Evolutionary conservation across 768 basidiomycete genomes (phyloP).

Genomic region (Candolleomyces aberdarensis): DNA sequence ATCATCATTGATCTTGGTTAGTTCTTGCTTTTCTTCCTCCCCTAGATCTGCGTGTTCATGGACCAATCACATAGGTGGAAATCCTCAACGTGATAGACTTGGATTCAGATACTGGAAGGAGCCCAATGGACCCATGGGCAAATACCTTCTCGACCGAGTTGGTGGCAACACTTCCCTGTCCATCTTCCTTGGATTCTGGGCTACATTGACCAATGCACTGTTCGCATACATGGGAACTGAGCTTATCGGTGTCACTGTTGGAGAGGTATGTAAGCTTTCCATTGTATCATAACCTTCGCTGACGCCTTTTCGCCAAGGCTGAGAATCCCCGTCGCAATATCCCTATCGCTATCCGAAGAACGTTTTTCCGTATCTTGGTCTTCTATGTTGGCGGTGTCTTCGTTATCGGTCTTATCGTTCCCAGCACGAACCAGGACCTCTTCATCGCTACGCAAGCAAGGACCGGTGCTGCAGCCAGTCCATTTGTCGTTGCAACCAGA

Average conservation of each 20-base stretch:
- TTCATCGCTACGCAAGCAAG: constrained; percentile 44
- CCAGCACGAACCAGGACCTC: constrained; percentile 50
- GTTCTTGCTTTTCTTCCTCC: constrained; percentile 23
- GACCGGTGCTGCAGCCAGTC: constrained; percentile 57
- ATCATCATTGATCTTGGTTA: constrained; percentile 65
- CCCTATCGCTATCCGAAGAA: constrained; percentile 61
- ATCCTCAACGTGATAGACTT: constrained; percentile 43
- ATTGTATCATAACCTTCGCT: not conserved
- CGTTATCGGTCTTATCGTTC: constrained; percentile 69
- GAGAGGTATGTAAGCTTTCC: constrained; percentile 28
- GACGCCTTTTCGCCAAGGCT: constrained; percentile 33
- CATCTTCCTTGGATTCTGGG: constrained; percentile 71
- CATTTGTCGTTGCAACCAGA: constrained; percentile 54
- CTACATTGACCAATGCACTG: constrained; percentile 65
- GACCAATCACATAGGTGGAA: constrained; percentile 40
- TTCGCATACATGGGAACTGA: constrained; percentile 79
- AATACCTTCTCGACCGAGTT: constrained; percentile 46
- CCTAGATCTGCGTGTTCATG: constrained; percentile 29
- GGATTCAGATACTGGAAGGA: constrained; percentile 48
- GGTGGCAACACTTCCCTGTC: constrained; percentile 47
- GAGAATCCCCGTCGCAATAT: constrained; percentile 75
- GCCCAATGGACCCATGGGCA: constrained; percentile 56
- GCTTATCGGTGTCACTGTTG: constrained; percentile 64
- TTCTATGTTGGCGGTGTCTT: constrained; percentile 74
- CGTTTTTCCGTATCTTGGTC: constrained; percentile 52